Conservation (phyloP, 2,329 filamentous ascomycete species). For the Neopestalotiopsis rosae region DNA sequence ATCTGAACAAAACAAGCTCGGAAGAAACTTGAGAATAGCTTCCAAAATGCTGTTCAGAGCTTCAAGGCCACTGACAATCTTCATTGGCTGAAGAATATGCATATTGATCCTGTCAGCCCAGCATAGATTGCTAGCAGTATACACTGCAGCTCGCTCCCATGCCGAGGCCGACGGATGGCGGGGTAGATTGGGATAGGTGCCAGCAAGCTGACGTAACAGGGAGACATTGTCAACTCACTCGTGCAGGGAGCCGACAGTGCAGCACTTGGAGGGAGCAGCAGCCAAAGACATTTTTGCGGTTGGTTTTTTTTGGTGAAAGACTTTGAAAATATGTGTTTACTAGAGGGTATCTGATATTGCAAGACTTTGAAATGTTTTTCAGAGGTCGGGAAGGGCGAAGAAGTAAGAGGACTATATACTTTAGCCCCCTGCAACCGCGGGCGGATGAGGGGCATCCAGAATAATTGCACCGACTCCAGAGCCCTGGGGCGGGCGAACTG, state of each 20-base stretch:
- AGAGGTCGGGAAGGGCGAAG: not conserved
- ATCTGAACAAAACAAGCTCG: not conserved
- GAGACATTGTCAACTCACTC: conserved; percentile 46
- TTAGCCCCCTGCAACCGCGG: not conserved
- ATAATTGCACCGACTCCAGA: conserved; percentile 1
- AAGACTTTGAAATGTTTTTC: not conserved
- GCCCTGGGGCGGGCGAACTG: not conserved
- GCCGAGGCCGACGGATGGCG: conserved; percentile 11
- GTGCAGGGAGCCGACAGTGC: conserved; percentile 56
- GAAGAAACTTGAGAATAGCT: not conserved
- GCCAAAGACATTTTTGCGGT: conserved; percentile 36
- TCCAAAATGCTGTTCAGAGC: not conserved
- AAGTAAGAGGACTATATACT: conserved; percentile 1
- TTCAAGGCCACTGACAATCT: not conserved
- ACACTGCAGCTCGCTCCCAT: not conserved
- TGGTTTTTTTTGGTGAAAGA: not conserved
- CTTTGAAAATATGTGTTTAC: not conserved
- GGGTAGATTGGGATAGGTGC: conserved; percentile 7
- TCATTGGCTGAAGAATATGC: not conserved
- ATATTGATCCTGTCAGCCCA: not conserved
- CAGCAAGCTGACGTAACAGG: not conserved
- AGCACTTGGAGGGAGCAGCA: conserved; percentile 57
- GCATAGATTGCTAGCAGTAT: not conserved
- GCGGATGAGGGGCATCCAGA: conserved; percentile 7
- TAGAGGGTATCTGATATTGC: not conserved